These are phyloP conservation scores for Ettlia oleoabundans DNA, from an alignment of 139 green algal genomes.

Conservation along the genomic window DNA sequence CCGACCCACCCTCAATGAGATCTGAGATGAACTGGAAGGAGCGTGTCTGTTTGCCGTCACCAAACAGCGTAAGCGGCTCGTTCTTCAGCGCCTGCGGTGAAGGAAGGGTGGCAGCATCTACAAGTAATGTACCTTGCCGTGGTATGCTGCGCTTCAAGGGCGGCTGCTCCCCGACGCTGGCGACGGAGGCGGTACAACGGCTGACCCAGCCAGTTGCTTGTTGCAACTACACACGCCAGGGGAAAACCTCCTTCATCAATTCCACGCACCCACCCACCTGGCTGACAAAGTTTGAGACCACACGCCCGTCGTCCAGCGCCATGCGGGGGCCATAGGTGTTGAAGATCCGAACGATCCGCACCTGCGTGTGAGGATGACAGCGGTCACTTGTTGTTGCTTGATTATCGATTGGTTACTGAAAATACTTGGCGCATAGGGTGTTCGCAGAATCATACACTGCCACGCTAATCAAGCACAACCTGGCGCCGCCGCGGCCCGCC, in stretches of 20 bases:
- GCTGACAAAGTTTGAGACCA: slow-evolving; percentile 98
- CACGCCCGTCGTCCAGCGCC: slow-evolving; percentile 97
- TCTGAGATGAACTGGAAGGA: slow-evolving; percentile 98
- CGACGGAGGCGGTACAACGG: too few species aligned
- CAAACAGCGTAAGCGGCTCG: slow-evolving; percentile 94
- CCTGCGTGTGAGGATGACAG: slow-evolving; percentile 45
- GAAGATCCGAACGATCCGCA: slow-evolving; percentile 99
- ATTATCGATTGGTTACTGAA: too few species aligned
- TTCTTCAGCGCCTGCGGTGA: slow-evolving; percentile 75
- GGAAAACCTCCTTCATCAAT: background rate
- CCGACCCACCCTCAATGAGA: slow-evolving; percentile 82
- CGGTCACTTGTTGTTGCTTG: too few species aligned
- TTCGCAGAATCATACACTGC: too few species aligned
- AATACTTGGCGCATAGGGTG: too few species aligned
- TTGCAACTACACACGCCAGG: background rate
- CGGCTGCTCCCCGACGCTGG: background rate
- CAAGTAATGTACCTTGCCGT: background rate
- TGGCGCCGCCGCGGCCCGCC: too few species aligned
- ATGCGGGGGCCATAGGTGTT: slow-evolving; percentile 99
- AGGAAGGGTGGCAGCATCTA: background rate
- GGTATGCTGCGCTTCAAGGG: background rate
- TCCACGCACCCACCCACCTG: slow-evolving; percentile 47
- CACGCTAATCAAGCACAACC: background rate
- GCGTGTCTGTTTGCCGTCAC: slow-evolving; percentile 95
- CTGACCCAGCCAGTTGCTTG: background rate